Base-by-base conservation (phyloP, 1,284 basidiomycete genomes). In the Malassezia japonica region DNA sequence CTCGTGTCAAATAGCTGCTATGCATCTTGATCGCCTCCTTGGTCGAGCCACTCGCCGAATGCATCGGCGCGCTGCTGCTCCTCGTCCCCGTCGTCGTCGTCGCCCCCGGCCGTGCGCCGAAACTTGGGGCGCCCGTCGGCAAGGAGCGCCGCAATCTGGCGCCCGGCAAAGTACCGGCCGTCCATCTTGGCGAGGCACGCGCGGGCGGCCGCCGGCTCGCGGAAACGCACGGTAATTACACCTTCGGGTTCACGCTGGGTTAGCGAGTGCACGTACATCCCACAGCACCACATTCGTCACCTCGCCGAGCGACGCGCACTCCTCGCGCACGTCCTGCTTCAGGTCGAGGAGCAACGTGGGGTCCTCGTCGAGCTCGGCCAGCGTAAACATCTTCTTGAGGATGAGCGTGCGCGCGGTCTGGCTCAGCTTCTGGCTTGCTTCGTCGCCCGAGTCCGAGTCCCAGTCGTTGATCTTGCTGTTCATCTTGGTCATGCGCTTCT, bases 281-380 rank as follows among this genome's bases (percentile, higher is more conserved):
- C 92, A 98, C 27, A 99, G 74, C n/a, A 88, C 83, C 0, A 96
- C 87, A 64, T 89, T 95, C 1, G 91, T 98, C 2, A 98, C 92
- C 59, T 87, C 83, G n/a, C 94, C 94, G 10, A 98, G 74, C 16
- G 39, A 29, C 45, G 85, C 83, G 59, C 89, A 94, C 68, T 99
- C 92, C 33, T 94, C 89, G 48, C 92, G 80, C 8, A 98, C 90
- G 61, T 98, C 92, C 62, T 94, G 86, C 69, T 95, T 95, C 45
- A 96, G 79, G 64, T 98, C 92, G 9, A 98, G 79, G 10, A 96
- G 76, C 18, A 98, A 75, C 4, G 85, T 80, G 0, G 87, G 79
- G 64, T 99, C 92, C 62, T 87, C 82, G 31, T 88, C 84, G 1
- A 99, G 79, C 64, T 94, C 88, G 59, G 84, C 74, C 2, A 87